Evolutionary conservation across 208 protist species (phyloP).

Genomic region (Acanthamoeba royreba): DNA sequence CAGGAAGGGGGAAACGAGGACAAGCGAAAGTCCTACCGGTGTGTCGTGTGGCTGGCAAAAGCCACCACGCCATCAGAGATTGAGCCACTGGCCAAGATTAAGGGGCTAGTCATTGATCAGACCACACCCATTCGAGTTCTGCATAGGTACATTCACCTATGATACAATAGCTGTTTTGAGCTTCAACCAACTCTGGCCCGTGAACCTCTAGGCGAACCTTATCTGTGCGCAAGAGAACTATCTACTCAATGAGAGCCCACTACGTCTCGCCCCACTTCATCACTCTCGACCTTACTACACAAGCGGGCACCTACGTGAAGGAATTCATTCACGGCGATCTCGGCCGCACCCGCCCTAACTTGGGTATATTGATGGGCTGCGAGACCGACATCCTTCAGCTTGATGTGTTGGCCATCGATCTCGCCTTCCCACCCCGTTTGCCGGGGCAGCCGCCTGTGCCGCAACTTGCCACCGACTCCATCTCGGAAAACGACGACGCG

Average conservation of each 20-base stretch:
- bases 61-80: constrained; percentile 26
- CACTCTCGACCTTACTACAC: constrained; percentile 63
- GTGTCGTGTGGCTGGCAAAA: constrained; percentile 56
- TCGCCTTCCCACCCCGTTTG: constrained; percentile 54
- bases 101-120: constrained; percentile 67
- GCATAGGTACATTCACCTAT: constrained; percentile 55
- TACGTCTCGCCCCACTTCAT: constrained; percentile 70
- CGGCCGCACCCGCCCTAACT: constrained; percentile 72
- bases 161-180: not conserved
- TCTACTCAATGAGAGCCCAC: constrained; percentile 39
- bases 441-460: not conserved
- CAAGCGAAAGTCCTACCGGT: constrained; percentile 71
- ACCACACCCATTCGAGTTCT: constrained; percentile 79
- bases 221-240: constrained; percentile 48
- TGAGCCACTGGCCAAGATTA: not conserved
- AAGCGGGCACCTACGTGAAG: constrained; percentile 81
- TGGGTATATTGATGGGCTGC: constrained; percentile 66
- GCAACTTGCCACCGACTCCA: too few species aligned
- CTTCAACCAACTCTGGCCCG: not conserved
- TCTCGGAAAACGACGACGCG: too few species aligned
- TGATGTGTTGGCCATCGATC: constrained; percentile 66
- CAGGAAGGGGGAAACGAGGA: constrained; percentile 62
- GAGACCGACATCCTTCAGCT: constrained; percentile 79
- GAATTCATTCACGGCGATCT: constrained; percentile 85
- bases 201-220: constrained; percentile 8